These are phyloP conservation scores for Hypholoma fasciculare DNA, from an alignment of 768 basidiomycete genomes.

Conservation along the genomic window DNA sequence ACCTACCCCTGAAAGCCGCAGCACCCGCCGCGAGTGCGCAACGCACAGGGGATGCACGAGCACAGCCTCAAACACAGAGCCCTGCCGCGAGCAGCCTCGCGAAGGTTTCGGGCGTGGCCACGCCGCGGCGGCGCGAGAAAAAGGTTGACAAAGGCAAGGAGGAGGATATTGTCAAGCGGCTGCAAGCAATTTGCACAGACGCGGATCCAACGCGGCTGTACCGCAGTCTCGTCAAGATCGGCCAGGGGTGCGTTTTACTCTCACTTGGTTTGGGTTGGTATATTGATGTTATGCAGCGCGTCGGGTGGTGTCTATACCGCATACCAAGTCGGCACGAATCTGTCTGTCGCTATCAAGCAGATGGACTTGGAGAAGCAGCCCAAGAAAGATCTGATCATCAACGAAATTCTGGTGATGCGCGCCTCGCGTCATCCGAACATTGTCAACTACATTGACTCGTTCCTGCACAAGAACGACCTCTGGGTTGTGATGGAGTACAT, in stretches of 20 bases:
- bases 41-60: slow-evolving; percentile 32
- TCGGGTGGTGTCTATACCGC: slow-evolving; percentile 98
- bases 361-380: slow-evolving; percentile 99
- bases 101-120: slow-evolving; percentile 72
- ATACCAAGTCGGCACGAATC: slow-evolving; percentile 93
- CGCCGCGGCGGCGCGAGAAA: slow-evolving; percentile 85
- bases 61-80: slow-evolving; percentile 53
- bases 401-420: slow-evolving; percentile 99
- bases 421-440: slow-evolving; percentile 97
- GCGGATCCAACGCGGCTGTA: slow-evolving; percentile 96
- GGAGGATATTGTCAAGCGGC: slow-evolving; percentile 86
- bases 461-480: slow-evolving; percentile 95
- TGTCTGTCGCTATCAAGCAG: slow-evolving; percentile 97
- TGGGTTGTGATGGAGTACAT: slow-evolving; percentile 99
- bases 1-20: slow-evolving; percentile 49
- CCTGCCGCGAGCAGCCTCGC: slow-evolving; percentile 66
- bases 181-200: slow-evolving; percentile 95
- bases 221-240: slow-evolving; percentile 92
- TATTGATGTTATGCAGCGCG: slow-evolving; percentile 53
- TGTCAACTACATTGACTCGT: slow-evolving; percentile 99
- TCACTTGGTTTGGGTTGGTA: slow-evolving; percentile 5
- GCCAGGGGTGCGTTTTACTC: slow-evolving; percentile 77
- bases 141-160: slow-evolving; percentile 81
- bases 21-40: slow-evolving; percentile 2
- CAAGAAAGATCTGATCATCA: slow-evolving; percentile 99